Evolutionary conservation across 371 early-diverging fungal species (phyloP), one percentile per base, ranked within the genome.

Genomic region (Lichtheimia ornata): DNA sequence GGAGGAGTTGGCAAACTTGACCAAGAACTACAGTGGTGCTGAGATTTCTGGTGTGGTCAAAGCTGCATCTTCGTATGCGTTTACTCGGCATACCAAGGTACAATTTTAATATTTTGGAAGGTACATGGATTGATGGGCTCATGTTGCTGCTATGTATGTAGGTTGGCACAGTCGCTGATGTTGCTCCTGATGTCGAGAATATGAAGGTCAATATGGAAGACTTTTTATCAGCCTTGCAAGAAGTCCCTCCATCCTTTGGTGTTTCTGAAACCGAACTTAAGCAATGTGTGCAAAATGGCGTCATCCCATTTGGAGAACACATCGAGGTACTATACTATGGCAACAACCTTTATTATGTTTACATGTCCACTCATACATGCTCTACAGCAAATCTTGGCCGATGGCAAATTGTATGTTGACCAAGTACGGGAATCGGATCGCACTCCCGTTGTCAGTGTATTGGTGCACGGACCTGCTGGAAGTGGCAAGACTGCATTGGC

Each of bases 1-100:
- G 30, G 70, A 76, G 2, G 96, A 98, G 72, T 76, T 99, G 56
- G 97, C 99, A 0, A 81, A 82, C 1, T 66, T 96, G 61, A 95
- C 99, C n/a, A 97, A 96, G 81, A 99, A 99, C 84, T 99, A 94
- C 74, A 97, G 95, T 64, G 99, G 99, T 73, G 99, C 99, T 43
- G 99, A 99, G 74, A 98, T 99, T 62, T 62, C 95, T 12, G 97
- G 99, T 73, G 81, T 99, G 14, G 94, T 99, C 12, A 97, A 97
- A 69, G 94, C 96, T 54, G 99, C 99, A 5, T 91, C 94, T 17
- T 98, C 99, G 0, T 99, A 94, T 84, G 97, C 99, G 1, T 94
- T 99, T 73, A 98, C 96, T 73, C 87, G 99, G 56, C 97, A 99
- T 70, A 91, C 97, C 70, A 95, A 97, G 76, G 91, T 81, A 53